Base-by-base conservation (phyloP, 2,329 filamentous ascomycete species). In the Alternaria infectoria region DNA sequence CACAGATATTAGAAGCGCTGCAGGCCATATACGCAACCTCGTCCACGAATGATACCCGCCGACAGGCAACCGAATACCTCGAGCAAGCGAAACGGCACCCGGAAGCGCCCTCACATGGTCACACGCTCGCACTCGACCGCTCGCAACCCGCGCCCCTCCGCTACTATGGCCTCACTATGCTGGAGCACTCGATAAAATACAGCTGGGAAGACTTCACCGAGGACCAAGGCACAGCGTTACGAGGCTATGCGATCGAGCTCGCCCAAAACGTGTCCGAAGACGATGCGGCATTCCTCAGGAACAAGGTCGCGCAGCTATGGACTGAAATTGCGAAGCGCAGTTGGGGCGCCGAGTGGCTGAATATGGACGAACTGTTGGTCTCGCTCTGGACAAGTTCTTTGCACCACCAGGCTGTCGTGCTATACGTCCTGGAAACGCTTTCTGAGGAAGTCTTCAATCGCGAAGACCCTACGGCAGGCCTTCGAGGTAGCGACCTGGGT, bases 281-380 rank as follows among this genome's bases (percentile, higher is more conserved):
- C 19, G 95, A 98, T 76, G 92, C 93, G 3, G 80, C 87, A 30
- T 99, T 94, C 77, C 84, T 97, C 68, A 88, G 95, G 71, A 98
- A 97, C 85, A 99, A 99, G 83, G 90, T 96, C 32, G 93, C 93
- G 26, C 91, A 97, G 81, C 83, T 99, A 65, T 99, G 96, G 96
- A 92, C 94, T 8, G 96, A 98, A 80, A 86, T 97, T 57, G 93
- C 94, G 44, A 98, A 98, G 83, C 88, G 95, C 73, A 92, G 89
- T 76, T 99, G 96, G 96, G 93, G 87, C n/a, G 86, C 88, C 30
- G 91, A 96, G 65, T 99, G 96, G 96, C 89, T 91, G 84, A 90
- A 96, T 76, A 97, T 99, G 95, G 96, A 99, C 78, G 83, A 89
- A 67, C 86, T 92, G 75, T 86, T 99, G 59, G 88, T 94, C 47